phyloP scores from a whole-genome alignment of 106 monocot genomes.

The Dioscorea alata region DNA sequence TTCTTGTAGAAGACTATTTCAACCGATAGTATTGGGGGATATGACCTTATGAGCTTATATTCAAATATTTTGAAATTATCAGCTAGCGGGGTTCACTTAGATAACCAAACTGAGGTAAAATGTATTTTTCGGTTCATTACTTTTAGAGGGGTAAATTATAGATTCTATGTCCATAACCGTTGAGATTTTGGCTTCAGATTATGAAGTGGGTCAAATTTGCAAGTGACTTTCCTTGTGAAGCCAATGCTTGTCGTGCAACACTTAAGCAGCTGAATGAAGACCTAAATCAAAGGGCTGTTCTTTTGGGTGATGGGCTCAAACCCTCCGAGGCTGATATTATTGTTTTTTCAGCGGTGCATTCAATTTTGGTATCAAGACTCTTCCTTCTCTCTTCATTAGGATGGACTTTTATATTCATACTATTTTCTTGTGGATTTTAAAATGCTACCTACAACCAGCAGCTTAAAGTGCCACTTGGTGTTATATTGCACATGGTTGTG shows the following conservation, averaged over 20 bases:
- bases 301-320: slow-evolving; percentile 58
- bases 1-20: slow-evolving; percentile 28
- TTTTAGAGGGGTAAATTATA: not conserved
- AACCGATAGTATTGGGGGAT: slow-evolving; percentile 13
- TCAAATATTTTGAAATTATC: slow-evolving; percentile 28
- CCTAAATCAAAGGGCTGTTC: slow-evolving; percentile 47
- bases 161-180: not conserved
- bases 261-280: slow-evolving; percentile 61
- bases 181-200: slow-evolving; percentile 30
- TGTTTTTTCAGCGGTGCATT: slow-evolving; percentile 65
- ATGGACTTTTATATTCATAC: not conserved
- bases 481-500: too few species aligned
- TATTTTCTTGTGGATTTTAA: not conserved
- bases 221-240: slow-evolving; percentile 33
- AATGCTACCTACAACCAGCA: not conserved
- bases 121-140: not conserved
- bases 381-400: not conserved
- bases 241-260: slow-evolving; percentile 16
- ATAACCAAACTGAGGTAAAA: slow-evolving; percentile 52
- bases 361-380: slow-evolving; percentile 48
- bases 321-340: slow-evolving; percentile 71
- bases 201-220: slow-evolving; percentile 76
- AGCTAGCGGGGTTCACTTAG: slow-evolving; percentile 7
- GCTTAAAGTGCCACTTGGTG: too few species aligned
- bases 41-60: slow-evolving; percentile 33